Base-by-base conservation (phyloP, 2,329 filamentous ascomycete genomes). In the Chalaropsis ovoidea region DNA sequence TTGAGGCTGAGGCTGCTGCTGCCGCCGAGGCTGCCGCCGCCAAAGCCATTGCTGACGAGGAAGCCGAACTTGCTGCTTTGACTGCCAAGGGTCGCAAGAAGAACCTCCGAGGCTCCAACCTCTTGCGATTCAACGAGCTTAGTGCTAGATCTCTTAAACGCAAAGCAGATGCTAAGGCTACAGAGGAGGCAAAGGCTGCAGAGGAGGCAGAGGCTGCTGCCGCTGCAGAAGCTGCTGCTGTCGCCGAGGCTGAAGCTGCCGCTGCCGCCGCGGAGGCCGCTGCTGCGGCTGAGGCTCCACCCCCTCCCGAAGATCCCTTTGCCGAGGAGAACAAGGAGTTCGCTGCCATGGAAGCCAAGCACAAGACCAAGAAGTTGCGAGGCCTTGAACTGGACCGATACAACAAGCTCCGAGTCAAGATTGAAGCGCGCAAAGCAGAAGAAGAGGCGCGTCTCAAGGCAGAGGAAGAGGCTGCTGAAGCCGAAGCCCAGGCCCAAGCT, bases 261-360 rank as follows among this genome's bases (percentile, higher is more conserved):
- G 42, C 52, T 11, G 45, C 45, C 27, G 58, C 43, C 7, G 65
- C 52, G n/a, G 22, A 58, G 35, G 49, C 31, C 24, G 7, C 13
- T 24, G 54, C 52, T 6, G 62, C 45, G 10, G 60, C 13, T 3
- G 47, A 39, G 11, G 42, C 41, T 2, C 41, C 61, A 5, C 54
- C 61, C 13, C 10, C 52, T 24, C n/a, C 52, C 19, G 49, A 58
- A 22, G 61, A 67, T 52, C 63, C 63, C 3, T 65, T 65, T 58
- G 66, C 63, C 7, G 79, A 76, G 1, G 80, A 81, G 69, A 82
- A 81, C 73, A 84, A 80, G 73, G 87, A 86, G 74, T 79, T 79
- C 69, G 77, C 77, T 43, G 74, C 75, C 41, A 78, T 79, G 68
- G 73, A 76, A 39, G 75, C 77, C 0, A 71, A 69, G 65, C 77